Conservation (phyloP, 352 stramenopile species). For the Globisporangium megalacanthum region DNA sequence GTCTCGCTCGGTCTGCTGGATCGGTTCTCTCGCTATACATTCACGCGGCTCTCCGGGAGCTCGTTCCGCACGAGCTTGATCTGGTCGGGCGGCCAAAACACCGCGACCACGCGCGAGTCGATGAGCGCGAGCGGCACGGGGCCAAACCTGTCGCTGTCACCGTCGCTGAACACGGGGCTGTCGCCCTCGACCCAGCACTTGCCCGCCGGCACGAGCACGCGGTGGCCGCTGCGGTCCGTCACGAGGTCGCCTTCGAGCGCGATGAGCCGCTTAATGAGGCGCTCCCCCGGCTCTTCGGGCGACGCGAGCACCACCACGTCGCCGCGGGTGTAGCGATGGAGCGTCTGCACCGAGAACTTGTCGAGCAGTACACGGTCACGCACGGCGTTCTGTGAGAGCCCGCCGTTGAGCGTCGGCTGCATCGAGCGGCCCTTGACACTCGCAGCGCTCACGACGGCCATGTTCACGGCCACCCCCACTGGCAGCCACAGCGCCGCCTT, state of each 20-base stretch:
- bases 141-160: slow-evolving; percentile 70
- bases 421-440: slow-evolving; percentile 80
- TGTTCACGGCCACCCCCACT: slow-evolving; percentile 74
- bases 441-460: slow-evolving; percentile 58
- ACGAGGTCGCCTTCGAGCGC: slow-evolving; percentile 73
- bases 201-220: slow-evolving; percentile 48
- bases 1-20: not conserved
- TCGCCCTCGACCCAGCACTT: slow-evolving; percentile 87
- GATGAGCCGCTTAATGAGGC: slow-evolving; percentile 76
- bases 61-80: slow-evolving; percentile 57
- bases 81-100: slow-evolving; percentile 69
- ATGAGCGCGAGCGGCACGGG: slow-evolving; percentile 78
- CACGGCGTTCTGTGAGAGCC: slow-evolving; percentile 53
- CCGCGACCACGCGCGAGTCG: slow-evolving; percentile 63
- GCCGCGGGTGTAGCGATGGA: slow-evolving; percentile 50
- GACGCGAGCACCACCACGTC: slow-evolving; percentile 80
- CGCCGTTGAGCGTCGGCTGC: slow-evolving; percentile 77
- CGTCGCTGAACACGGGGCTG: slow-evolving; percentile 63
- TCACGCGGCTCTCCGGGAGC: slow-evolving; percentile 49
- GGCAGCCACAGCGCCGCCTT: slow-evolving; percentile 76
- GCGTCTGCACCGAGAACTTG: slow-evolving; percentile 81
- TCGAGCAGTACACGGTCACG: slow-evolving; percentile 80
- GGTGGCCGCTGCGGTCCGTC: slow-evolving; percentile 31
- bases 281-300: slow-evolving; percentile 44
- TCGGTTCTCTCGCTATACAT: slow-evolving; percentile 24